phyloP scores from a whole-genome alignment of 2,329 filamentous ascomycete genomes.

The Chaetomiaceae sp. region DNA sequence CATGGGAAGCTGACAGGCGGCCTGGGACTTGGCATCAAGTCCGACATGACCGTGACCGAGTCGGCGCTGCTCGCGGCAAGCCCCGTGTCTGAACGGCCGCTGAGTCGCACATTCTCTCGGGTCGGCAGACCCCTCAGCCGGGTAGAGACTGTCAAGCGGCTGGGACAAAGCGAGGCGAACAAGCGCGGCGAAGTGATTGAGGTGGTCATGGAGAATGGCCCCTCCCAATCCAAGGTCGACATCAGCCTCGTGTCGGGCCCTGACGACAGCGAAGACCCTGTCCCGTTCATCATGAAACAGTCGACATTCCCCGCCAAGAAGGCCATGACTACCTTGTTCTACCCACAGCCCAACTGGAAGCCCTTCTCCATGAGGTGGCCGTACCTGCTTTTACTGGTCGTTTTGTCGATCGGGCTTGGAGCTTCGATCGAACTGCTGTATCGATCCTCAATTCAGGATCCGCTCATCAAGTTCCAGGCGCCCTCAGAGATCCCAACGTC shows the following conservation, averaged over 20 bases:
- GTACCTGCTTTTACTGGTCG: slow-evolving; percentile 51
- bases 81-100: slow-evolving; percentile 32
- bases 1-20: slow-evolving; percentile 55
- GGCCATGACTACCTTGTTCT: slow-evolving; percentile 49
- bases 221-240: slow-evolving; percentile 39
- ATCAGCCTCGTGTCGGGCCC: slow-evolving; percentile 48
- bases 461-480: slow-evolving; percentile 47
- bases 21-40: slow-evolving; percentile 49
- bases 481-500: slow-evolving; percentile 48
- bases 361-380: slow-evolving; percentile 61
- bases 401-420: slow-evolving; percentile 51
- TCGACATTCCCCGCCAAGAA: slow-evolving; percentile 37
- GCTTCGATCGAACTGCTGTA: slow-evolving; percentile 52
- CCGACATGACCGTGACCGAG: slow-evolving; percentile 45
- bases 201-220: slow-evolving; percentile 47
- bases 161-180: slow-evolving; percentile 57
- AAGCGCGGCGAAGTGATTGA: slow-evolving; percentile 56
- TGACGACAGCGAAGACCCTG: slow-evolving; percentile 25
- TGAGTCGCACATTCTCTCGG: slow-evolving; percentile 41
- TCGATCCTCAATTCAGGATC: slow-evolving; percentile 42
- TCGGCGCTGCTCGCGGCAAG: slow-evolving; percentile 45
- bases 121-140: slow-evolving; percentile 24
- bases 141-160: slow-evolving; percentile 42
- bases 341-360: slow-evolving; percentile 63
- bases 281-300: slow-evolving; percentile 30